Evolutionary conservation across 768 basidiomycete genomes (phyloP), one percentile per base, ranked within the genome.

Genomic region (Psilocybe tampanensis): DNA sequence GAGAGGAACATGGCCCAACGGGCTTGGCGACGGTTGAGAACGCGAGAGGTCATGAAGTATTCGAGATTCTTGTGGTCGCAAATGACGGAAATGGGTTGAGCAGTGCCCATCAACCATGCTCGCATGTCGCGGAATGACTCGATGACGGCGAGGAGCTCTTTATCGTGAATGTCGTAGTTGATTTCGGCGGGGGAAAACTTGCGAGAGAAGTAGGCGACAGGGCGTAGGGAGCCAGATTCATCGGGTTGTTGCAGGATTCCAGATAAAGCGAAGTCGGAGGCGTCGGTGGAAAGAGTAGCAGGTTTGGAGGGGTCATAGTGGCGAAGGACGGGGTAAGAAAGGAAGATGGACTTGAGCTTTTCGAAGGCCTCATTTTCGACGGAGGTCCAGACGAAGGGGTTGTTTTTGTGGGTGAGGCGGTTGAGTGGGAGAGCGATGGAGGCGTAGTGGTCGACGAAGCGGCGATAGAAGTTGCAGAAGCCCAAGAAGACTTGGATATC

Each of bases 81-180:
- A 43, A 65, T 58, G 39, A 63, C 65, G 8, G 63, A 54, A 44
- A 76, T 64, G 0, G 64, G 57, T 17, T 55, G 57, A 11, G 56
- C 47, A 8, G 71, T 65, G 8, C 75, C 67, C 9, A 72, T 60
- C 23, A 73, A 64, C 67, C 68, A 70, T 43, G 73, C 62, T 8
- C 68, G 59, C 72, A 71, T 73, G 11, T 74, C 68, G 0, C 62
- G 45, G 34, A 82, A 70, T 0, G 72, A 68, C 29, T 71, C 61
- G 5, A 83, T 64, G 44, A 84, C 74, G 1, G 78, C 80, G 1
- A 84, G 73, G 0, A 83, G 64, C 67, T 85, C 82, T 64, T 81
- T 80, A 47, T 85, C 75, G 56, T 84, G 74, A 29, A 80, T 74
- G 15, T 80, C 70, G 58, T 85, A 85, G 63, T 83, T 85, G 4